phyloP scores from a whole-genome alignment of 441 rosid genomes.

The Lepidium campestre region DNA sequence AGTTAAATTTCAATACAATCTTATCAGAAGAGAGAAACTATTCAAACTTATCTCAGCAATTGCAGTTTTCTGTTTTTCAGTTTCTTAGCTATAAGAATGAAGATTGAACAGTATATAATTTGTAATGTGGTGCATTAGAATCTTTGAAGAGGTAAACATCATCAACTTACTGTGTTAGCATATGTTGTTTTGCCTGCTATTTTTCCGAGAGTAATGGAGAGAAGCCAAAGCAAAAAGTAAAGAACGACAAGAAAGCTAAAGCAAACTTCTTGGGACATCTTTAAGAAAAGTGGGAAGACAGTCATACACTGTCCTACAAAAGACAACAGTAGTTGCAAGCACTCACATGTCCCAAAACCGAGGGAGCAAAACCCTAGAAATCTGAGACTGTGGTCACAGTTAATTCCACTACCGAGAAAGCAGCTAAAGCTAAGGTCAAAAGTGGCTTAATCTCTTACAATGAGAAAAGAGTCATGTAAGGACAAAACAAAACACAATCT shows the following conservation, averaged over 20 bases:
- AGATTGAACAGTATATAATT: background rate
- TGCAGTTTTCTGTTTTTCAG: background rate
- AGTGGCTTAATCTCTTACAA: background rate
- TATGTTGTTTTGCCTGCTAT: background rate
- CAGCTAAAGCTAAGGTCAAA: slow-evolving; percentile 1
- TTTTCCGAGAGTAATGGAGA: background rate
- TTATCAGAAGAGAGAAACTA: background rate
- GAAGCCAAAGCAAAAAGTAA: background rate
- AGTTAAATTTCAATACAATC: background rate
- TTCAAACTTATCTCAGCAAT: background rate
- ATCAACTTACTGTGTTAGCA: background rate
- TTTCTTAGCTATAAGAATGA: background rate
- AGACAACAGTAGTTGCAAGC: slow-evolving; percentile 20
- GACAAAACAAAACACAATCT: background rate
- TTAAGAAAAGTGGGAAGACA: slow-evolving; percentile 1
- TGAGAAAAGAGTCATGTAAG: background rate
- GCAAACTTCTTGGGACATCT: slow-evolving; percentile 1
- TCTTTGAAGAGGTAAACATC: background rate
- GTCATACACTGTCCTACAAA: background rate
- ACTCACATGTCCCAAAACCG: slow-evolving; percentile 11
- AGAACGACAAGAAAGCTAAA: background rate
- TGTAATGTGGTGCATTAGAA: background rate
- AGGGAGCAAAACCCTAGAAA: background rate
- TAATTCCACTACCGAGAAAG: background rate
- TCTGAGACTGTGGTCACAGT: background rate